Conservation (phyloP, 257 asterid genomes). For the Solanum medicagineum region DNA sequence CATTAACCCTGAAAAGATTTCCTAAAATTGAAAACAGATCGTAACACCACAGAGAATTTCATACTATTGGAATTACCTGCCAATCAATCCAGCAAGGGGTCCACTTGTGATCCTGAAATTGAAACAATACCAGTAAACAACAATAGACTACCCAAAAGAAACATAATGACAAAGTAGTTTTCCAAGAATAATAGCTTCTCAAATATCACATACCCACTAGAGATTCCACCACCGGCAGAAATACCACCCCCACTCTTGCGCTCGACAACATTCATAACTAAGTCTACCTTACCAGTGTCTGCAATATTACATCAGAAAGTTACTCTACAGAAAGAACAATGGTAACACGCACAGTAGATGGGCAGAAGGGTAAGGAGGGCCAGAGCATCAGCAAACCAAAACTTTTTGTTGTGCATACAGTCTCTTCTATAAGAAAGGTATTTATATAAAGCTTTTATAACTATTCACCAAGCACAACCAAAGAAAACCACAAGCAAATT, state of each 20-base stretch:
- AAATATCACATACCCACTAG: conserved; percentile 74
- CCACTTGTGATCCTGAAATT: conserved; percentile 84
- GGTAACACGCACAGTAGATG: not conserved
- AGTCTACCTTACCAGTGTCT: conserved; percentile 85
- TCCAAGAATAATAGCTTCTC: not conserved
- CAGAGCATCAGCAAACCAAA: not conserved
- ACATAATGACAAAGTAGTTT: not conserved
- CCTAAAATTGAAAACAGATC: not conserved
- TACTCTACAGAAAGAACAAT: not conserved
- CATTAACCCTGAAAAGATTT: not conserved
- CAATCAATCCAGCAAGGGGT: conserved; percentile 93
- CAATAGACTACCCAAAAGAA: not conserved
- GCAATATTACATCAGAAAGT: conserved; percentile 12
- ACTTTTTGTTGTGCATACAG: not conserved
- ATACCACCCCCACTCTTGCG: conserved; percentile 86
- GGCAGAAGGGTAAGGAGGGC: not conserved
- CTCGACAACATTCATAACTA: conserved; percentile 87
- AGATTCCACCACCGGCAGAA: conserved; percentile 97
- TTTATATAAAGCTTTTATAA: not conserved
- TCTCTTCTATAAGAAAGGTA: not conserved
- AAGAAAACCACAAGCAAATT: not conserved
- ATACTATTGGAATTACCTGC: conserved; percentile 43
- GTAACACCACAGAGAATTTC: not conserved
- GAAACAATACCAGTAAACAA: conserved; percentile 3
- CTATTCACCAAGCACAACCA: not conserved